Evolutionary conservation across 306 rosid species (phyloP).

Genomic region (Styphnolobium japonicum): DNA sequence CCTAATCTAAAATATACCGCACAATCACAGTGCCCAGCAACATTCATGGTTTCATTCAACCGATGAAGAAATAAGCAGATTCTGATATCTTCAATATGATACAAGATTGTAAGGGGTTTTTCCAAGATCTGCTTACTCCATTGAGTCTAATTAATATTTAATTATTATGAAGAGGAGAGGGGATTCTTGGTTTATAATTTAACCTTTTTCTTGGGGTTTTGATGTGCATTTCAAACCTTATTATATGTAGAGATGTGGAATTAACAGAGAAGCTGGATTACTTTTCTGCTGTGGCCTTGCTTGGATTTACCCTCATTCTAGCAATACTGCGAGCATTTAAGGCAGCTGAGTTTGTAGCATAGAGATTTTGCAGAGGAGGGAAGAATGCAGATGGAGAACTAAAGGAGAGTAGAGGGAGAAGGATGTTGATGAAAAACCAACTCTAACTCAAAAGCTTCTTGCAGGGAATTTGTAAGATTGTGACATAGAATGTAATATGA

Average conservation of each 20-base stretch:
- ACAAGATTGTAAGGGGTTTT: not conserved
- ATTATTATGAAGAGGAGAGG: not conserved
- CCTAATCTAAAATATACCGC: no score
- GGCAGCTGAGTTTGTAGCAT: no score
- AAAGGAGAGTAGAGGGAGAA: no score
- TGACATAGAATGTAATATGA: no score
- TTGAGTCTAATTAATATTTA: not conserved
- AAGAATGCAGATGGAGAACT: no score
- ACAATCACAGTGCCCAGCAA: not conserved
- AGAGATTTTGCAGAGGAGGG: no score
- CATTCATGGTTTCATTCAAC: not conserved
- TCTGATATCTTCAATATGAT: not conserved
- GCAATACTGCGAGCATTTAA: slow-evolving; percentile 46
- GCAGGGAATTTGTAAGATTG: no score
- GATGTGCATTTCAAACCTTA: not conserved
- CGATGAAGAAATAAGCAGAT: not conserved
- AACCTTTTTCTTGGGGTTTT: not conserved
- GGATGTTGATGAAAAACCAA: no score
- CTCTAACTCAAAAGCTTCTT: no score
- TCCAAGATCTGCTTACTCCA: not conserved
- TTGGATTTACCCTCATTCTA: slow-evolving; percentile 60
- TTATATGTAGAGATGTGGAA: slow-evolving; percentile 54
- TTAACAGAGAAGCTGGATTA: slow-evolving; percentile 65
- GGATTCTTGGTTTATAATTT: not conserved
- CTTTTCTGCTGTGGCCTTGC: slow-evolving; percentile 66